Evolutionary conservation across 2,329 filamentous ascomycete genomes (phyloP), one percentile per base, ranked within the genome.

Genomic region (Seiridium unicorne): DNA sequence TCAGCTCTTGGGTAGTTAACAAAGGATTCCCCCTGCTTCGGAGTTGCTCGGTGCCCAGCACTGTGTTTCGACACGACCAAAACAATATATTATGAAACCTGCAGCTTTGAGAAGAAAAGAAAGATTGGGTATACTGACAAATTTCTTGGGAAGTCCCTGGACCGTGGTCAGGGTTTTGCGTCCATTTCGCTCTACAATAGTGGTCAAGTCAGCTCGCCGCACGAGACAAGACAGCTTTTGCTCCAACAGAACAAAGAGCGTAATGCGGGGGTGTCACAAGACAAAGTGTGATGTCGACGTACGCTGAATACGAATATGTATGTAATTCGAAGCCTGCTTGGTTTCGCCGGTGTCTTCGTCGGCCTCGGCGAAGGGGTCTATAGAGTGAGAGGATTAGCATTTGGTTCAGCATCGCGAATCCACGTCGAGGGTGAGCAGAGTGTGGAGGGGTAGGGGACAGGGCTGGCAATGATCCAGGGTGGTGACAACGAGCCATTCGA

Each of bases 321-420:
- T 97, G 80, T 97, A 97, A 82, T 96, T 96, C 83, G 96, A 92
- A 78, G 91, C 89, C 85, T 95, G 91, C 83, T 95, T 95, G 78
- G 88, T 90, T 83, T 96, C 91, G 85, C 93, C 93, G 80, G 90
- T 93, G 81, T 96, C 93, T 89, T 97, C 94, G 92, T 97, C 95
- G 88, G 93, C 95, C 92, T 98, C 95, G 90, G 95, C 95, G 92
- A 99, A 99, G 90, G 95, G 95, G 90, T 99, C 95, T 97, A 76
- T 71, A 38, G 18, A 47, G 13, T 44, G 32, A 46, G 11, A 53
- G 7, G 44, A 54, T 54, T 34, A 60, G 44, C 48, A 26, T 56
- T 13, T 11, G 31, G 18, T 36, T 26, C 18, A 53, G 49, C 11
- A 32, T 34, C 49, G 36, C 9, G 36, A 55, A 32, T 9, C 26